Evolutionary conservation across 2,329 filamentous ascomycete genomes (phyloP).

Genomic region (Diplodia intermedia): DNA sequence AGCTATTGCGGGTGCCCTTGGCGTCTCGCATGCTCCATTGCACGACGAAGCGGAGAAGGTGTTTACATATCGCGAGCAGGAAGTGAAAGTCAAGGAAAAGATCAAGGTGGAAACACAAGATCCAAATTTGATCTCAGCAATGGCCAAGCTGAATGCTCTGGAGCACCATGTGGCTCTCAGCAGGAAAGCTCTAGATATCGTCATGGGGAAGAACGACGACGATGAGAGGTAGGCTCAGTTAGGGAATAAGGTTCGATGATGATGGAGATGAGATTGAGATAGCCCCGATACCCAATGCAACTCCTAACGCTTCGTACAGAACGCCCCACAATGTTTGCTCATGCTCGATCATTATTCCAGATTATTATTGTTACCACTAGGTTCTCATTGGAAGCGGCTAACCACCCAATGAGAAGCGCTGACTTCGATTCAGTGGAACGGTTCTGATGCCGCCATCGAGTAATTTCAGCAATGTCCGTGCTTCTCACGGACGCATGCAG

Average conservation of each 20-base stretch:
- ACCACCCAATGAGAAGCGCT: background rate
- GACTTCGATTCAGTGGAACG: background rate
- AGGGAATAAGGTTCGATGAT: background rate
- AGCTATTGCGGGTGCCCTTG: conserved; percentile 58
- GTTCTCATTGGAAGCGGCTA: background rate
- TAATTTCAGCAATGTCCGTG: background rate
- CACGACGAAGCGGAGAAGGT: conserved; percentile 75
- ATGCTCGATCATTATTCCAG: background rate
- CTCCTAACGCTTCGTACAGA: background rate
- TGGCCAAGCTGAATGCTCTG: conserved; percentile 81
- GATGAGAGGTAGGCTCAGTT: conserved; percentile 5
- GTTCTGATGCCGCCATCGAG: background rate
- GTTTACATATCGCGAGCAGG: conserved; percentile 71
- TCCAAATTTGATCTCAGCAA: conserved; percentile 81
- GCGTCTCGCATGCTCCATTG: conserved; percentile 48
- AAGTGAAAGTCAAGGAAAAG: conserved; percentile 89
- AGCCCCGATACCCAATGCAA: background rate
- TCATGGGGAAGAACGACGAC: conserved; percentile 66
- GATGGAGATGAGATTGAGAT: background rate
- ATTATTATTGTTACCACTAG: background rate
- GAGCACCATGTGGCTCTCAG: conserved; percentile 74
- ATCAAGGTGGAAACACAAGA: conserved; percentile 88
- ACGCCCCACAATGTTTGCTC: background rate
- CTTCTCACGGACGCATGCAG: background rate
- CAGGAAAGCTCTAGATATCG: conserved; percentile 73